Base-by-base conservation (phyloP, 177 flowering plant genomes). In the Vitis hybrid region DNA sequence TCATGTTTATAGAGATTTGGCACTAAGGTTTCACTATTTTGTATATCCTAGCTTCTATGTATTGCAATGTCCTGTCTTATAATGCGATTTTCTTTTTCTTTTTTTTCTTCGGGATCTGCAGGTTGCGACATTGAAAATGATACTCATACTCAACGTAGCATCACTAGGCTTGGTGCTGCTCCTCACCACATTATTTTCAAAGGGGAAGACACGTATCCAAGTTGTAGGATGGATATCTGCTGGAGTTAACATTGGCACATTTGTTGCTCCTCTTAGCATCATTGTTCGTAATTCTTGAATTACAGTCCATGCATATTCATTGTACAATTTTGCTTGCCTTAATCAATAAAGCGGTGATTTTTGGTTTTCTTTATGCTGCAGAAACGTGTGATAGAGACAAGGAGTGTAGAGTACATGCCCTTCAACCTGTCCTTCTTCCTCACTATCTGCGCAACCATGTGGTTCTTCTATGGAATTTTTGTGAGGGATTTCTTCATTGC, bases 331-430 rank as follows among this genome's bases (percentile, higher is more conserved):
- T 40, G 5, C 45, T 40, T 5, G 8, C 0, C 8, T 6, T 40
- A 4, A 7, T 40, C 6, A 7, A 40, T 40, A 1, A 40, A 40
- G 45, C 45, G 45, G 12, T 3, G n/a, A 11, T 18, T 18, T 3
- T 10, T 59, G 7, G 6, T 12, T 14, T 49, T 57, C 45, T 15
- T 10, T 40, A 50, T 56, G 30, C 56, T 70, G 72, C 84, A 86
- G 87, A 81, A 72, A 55, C 72, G 59, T 4, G 89, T 86, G 30
- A 80, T 86, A 26, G 69, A 6, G 55, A 84, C 89, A 0, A 86
- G 78, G 63, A 86, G 89, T 30, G 87, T 86, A 8, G 87, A 86
- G 70, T 80, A 26, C 81, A 86, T 86, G 87, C 87, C 89, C n/a
- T 78, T 86, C 69, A 59, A 48, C 19, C 78, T 82, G 4, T 82